Evolutionary conservation across 805 yeast species (phyloP), one percentile per base, ranked within the genome.

Genomic region (Blastobotrys peoriensis): DNA sequence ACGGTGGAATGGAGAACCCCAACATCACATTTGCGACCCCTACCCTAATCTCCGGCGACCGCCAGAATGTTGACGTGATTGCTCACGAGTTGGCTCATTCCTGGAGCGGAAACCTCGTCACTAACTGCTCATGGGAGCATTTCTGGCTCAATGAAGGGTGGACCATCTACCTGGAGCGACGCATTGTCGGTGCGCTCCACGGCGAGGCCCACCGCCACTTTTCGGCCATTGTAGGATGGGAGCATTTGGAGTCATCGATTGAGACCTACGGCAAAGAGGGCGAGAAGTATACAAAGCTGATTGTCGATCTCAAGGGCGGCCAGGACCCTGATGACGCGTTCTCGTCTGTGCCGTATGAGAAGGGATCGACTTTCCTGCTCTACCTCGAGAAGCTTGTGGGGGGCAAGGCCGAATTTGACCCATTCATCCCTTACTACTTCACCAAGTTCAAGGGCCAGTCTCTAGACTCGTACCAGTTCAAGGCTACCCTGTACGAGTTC

Each of bases 131-230:
- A 0, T 88, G 95, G 93, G 89, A 86, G 59, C 95, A 87, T 66
- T 87, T 88, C 63, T 88, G 95, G 93, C 74, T 88, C 53, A 88
- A 88, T 62, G 96, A 88, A 68, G 96, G 96, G 30, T 88, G 96
- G 96, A 87, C 96, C 4, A 96, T 88, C 33, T 88, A 88, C 62
- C 65, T 88, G 30, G 96, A 88, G 65, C 76, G 96, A 61, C 71
- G 95, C 56, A 87, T 88, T 47, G 68, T 79, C 22, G 95, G 85
- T 15, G 75, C 71, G 13, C 62, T 86, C n/a, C 86, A 86, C 58
- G 95, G 93, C 19, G 91, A 85, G 55, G 64, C 78, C 25, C 71
- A 76, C 35, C 76, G 96, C 59, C 91, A 86, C 55, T 85, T 88
- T 60, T 73, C 81, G 49, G 87, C 88, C 33, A 79, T 88, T 49